Evolutionary conservation across 768 basidiomycete genomes (phyloP), one percentile per base, ranked within the genome.

Genomic region (Mrakia frigida): DNA sequence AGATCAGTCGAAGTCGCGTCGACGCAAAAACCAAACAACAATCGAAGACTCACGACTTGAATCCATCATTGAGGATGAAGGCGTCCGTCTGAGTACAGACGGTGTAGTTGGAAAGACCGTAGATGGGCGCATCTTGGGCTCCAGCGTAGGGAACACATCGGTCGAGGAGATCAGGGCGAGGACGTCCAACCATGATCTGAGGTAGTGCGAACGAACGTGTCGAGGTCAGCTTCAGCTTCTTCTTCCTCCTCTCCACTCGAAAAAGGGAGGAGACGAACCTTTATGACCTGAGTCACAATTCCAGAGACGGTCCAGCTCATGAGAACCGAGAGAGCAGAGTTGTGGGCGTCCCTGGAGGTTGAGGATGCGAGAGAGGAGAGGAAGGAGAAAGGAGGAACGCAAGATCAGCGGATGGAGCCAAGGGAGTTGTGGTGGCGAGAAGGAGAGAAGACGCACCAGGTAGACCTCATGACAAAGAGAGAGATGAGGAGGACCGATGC

Each of bases 371-470:
- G 41, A 75, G 61, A 76, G 59, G 16, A 74, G 23, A 33, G 39
- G 53, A 70, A 74, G 67, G 14, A 75, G 33, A 56, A 67, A 35
- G 13, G 81, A 84, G 35, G 69, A 87, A 86, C 83, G 80, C n/a
- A n/a, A 87, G 85, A 33, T 28, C 60, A 21, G 43, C 50, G 31
- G 39, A 43, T 25, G 18, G 35, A 33, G 60, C 80, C 63, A 65
- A 81, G 80, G 82, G 80, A 87, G 85, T 35, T 18, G 46, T 6
- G 14, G 35, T 37, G 41, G 31, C 23, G 31, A n/a, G 35, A 16
- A 67, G 78, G 67, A 60, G 50, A 90, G 81, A 97, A 95, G 41
- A 91, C 84, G 81, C 97, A 95, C 94, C 94, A 98, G 85, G 89
- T 89, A 3, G 89, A 90, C n/a, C 90, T 87, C 39, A 93, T 85